Conservation (phyloP, 2,329 filamentous ascomycete genomes). For the Phyllosticta citrichinensis region DNA sequence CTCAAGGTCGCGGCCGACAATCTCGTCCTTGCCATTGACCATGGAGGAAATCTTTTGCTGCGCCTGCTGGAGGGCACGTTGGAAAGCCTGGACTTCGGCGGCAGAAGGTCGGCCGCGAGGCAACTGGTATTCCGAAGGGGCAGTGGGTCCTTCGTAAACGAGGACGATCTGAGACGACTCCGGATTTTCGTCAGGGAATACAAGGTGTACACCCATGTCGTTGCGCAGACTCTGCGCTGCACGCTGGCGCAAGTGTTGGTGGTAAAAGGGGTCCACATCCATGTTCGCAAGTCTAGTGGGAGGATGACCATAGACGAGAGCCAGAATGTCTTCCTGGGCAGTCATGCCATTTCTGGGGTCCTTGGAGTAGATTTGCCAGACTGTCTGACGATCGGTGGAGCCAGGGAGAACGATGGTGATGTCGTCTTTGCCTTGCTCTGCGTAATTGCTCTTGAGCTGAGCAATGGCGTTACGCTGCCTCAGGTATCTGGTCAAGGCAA, state of each 20-base stretch:
- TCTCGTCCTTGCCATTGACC: constrained; percentile 45
- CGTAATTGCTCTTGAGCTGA: constrained; percentile 65
- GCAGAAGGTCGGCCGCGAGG: constrained; percentile 46
- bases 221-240: constrained; percentile 54
- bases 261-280: constrained; percentile 68
- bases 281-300: constrained; percentile 60
- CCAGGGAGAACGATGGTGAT: constrained; percentile 80
- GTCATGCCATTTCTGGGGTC: constrained; percentile 69
- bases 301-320: constrained; percentile 63
- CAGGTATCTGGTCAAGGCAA: constrained; percentile 79
- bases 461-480: constrained; percentile 72
- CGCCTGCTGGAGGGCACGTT: constrained; percentile 48
- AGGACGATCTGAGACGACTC: constrained; percentile 54
- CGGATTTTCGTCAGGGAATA: constrained; percentile 57
- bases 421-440: constrained; percentile 28
- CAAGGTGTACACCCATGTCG: constrained; percentile 61
- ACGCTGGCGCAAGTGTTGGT: constrained; percentile 58
- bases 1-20: constrained; percentile 44
- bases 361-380: constrained; percentile 81
- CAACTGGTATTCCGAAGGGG: constrained; percentile 42
- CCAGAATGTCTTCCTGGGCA: constrained; percentile 64
- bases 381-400: constrained; percentile 57
- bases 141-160: constrained; percentile 60
- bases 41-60: constrained; percentile 45
- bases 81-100: constrained; percentile 46